Conservation (phyloP, 257 asterid genomes). For the Echites panduratus region DNA sequence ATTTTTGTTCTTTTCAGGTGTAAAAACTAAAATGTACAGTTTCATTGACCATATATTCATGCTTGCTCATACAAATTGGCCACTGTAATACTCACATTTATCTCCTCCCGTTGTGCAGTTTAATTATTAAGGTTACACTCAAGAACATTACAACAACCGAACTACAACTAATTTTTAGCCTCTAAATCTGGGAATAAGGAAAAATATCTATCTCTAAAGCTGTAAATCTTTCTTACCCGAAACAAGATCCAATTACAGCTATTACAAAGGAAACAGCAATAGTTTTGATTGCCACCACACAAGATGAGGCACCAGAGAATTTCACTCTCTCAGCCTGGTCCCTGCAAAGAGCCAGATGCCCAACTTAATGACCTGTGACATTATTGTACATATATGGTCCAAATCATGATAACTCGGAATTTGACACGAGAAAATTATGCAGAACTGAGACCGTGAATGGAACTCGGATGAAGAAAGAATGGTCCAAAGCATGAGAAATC, state of each 20-base stretch:
- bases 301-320: conserved; percentile 55
- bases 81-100: too few relatives aligned
- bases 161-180: not conserved
- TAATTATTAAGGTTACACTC: not conserved
- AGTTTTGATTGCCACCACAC: conserved; percentile 13
- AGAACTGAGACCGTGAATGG: too few relatives aligned
- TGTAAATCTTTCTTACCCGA: conserved; percentile 3
- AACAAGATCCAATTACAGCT: conserved; percentile 21
- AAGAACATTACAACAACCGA: not conserved
- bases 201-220: not conserved
- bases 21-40: too few relatives aligned
- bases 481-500: not conserved
- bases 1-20: not conserved
- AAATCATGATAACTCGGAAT: too few relatives aligned
- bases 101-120: conserved; percentile 1
- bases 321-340: conserved; percentile 58
- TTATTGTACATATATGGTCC: not conserved
- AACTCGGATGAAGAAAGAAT: too few relatives aligned
- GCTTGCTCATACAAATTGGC: too few relatives aligned
- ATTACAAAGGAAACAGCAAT: conserved; percentile 27
- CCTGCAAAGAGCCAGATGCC: conserved; percentile 34
- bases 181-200: not conserved
- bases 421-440: too few relatives aligned
- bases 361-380: not conserved
- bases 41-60: not conserved